phyloP scores from a whole-genome alignment of 2,329 filamentous ascomycete species.

The Coniochaeta sp. region DNA sequence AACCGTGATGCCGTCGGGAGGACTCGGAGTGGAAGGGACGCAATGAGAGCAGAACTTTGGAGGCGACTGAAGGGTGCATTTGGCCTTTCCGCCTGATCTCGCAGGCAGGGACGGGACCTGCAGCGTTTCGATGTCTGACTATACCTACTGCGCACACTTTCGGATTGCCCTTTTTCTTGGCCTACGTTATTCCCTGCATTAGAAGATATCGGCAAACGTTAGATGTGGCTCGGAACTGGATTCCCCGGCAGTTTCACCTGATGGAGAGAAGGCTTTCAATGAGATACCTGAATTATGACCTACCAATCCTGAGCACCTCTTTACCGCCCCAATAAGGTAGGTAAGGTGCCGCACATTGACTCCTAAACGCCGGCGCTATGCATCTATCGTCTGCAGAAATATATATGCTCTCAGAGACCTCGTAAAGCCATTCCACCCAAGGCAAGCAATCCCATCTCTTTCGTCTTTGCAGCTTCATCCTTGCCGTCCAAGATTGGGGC shows the following conservation, averaged over 20 bases:
- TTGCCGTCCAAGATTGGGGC: constrained; percentile 41
- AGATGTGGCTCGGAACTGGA: neutral
- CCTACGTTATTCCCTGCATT: neutral
- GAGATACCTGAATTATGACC: neutral
- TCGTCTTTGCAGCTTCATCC: constrained; percentile 34
- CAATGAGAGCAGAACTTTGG: constrained; percentile 54
- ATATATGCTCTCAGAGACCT: constrained; percentile 35
- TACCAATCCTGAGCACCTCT: neutral
- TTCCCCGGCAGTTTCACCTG: neutral
- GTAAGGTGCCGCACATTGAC: neutral
- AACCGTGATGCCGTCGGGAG: constrained; percentile 64
- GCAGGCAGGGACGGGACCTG: neutral
- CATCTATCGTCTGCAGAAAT: neutral
- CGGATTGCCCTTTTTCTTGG: no score
- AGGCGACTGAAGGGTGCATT: constrained; percentile 42
- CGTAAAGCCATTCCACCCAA: constrained; percentile 73
- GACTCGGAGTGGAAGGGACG: constrained; percentile 53
- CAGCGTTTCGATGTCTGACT: neutral
- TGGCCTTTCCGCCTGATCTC: constrained; percentile 12
- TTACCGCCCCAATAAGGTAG: neutral
- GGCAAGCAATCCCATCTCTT: constrained; percentile 60
- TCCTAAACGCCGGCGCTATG: constrained; percentile 1
- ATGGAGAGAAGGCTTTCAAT: neutral
- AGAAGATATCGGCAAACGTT: neutral
- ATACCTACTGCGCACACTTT: neutral